These are phyloP conservation scores for Lentinula aciculospora DNA, from an alignment of 768 basidiomycete genomes.

Conservation along the genomic window DNA sequence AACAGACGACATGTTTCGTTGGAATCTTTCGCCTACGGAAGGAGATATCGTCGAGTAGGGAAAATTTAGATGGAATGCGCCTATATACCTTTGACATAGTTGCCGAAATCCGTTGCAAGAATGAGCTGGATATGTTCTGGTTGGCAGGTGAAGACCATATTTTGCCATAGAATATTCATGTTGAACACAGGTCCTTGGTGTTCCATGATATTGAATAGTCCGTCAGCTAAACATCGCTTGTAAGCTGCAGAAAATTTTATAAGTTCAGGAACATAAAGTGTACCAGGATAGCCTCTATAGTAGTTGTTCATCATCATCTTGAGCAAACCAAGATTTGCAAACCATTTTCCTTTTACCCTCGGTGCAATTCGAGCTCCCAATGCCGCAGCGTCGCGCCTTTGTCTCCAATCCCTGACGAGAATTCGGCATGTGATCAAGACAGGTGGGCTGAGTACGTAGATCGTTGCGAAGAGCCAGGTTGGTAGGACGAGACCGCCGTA, in stretches of 20 bases:
- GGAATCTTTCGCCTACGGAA: constrained; percentile 36
- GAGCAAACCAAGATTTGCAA: constrained; percentile 44
- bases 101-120: constrained; percentile 51
- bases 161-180: constrained; percentile 37
- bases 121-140: constrained; percentile 56
- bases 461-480: constrained; percentile 29
- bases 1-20: constrained; percentile 36
- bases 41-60: not conserved
- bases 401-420: constrained; percentile 18
- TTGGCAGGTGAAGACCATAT: constrained; percentile 39
- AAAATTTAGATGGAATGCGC: not conserved
- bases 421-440: constrained; percentile 24
- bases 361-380: constrained; percentile 43
- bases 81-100: constrained; percentile 54
- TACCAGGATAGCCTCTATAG: constrained; percentile 32
- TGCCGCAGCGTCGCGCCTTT: constrained; percentile 32
- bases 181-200: constrained; percentile 38
- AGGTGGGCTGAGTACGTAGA: constrained; percentile 27
- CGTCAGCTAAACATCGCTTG: constrained; percentile 35
- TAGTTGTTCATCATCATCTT: constrained; percentile 28
- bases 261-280: not conserved
- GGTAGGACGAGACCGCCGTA: constrained; percentile 21
- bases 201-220: constrained; percentile 26
- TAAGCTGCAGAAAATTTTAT: not conserved
- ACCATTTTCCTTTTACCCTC: constrained; percentile 26